phyloP scores from a whole-genome alignment of 257 asterid species.

The Gynochthodes officinalis region DNA sequence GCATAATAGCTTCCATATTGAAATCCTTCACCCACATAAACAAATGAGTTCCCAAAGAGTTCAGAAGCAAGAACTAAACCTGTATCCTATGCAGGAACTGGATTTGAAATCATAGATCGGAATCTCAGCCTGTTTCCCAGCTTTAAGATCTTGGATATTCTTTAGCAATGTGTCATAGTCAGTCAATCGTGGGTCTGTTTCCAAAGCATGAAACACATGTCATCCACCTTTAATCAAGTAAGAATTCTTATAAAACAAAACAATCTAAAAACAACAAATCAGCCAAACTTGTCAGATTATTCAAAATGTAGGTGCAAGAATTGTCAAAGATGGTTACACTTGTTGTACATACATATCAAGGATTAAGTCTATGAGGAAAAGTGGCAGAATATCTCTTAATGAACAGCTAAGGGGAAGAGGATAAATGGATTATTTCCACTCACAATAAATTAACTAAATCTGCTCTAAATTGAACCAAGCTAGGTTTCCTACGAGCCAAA shows the following conservation, averaged over 20 bases:
- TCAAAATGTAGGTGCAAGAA: background rate
- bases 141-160: constrained; percentile 82
- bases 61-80: constrained; percentile 41
- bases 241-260: background rate
- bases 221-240: constrained; percentile 6
- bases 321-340: background rate
- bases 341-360: background rate
- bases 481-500: background rate
- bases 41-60: background rate
- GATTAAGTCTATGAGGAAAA: background rate
- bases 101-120: constrained; percentile 98
- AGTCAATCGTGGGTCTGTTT: constrained; percentile 93
- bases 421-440: background rate
- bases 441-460: background rate
- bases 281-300: background rate
- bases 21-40: constrained; percentile 4
- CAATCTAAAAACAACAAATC: background rate
- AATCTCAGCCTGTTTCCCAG: constrained; percentile 66
- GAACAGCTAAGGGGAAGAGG: background rate
- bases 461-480: background rate
- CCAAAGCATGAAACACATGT: constrained; percentile 3
- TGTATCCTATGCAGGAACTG: constrained; percentile 92
- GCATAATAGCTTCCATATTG: constrained; percentile 1
- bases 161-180: constrained; percentile 88
- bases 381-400: background rate